Evolutionary conservation across 2,329 filamentous ascomycete species (phyloP), one percentile per base, ranked within the genome.

Genomic region (Aspergillus viridinutans): DNA sequence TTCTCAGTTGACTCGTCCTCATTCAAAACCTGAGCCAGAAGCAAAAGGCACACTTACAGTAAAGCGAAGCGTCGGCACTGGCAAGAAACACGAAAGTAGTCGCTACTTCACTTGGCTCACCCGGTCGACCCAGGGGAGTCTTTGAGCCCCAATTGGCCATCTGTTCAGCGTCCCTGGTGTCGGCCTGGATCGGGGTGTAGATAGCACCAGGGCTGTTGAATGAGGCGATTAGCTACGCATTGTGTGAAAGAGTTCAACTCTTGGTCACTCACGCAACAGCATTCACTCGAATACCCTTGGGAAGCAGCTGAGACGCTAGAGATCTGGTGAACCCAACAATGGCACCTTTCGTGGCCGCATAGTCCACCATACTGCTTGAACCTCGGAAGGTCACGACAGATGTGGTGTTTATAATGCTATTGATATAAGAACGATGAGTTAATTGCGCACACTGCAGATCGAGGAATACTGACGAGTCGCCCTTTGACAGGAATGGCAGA

Each of bases 271-370:
- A 74, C 70, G 72, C 71, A 20, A 75, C 71, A 49, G 69, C 70
- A 64, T 78, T 85, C 45, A 85, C 82, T 2, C 82, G 74, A 54
- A 86, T 85, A 2, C 83, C 84, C 63, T 81, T 82, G 1, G 78
- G 73, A n/a, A 79, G 73, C 3, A 85, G 70, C 55, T 85, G 79
- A 58, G 80, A 75, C 0, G 81, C 76, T 40, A 85, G 69, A 4
- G 81, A 74, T 12, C 78, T 73, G 0, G 83, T 85, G 61, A 85
- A 85, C 0, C 79, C 78, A 2, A 79, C 76, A 55, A 86, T 83
- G 25, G 83, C 82, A 6, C 81, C 83, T 64, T 86, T 86, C 5
- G 82, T 85, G 9, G 81, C 72, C 2, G 79, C 74, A 61, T 85
- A 85, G 65, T 85, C 83, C 1, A 85, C 64, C 72, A 84, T 78